phyloP scores from a whole-genome alignment of 805 yeast genomes.

The Ogataea philodendri region DNA sequence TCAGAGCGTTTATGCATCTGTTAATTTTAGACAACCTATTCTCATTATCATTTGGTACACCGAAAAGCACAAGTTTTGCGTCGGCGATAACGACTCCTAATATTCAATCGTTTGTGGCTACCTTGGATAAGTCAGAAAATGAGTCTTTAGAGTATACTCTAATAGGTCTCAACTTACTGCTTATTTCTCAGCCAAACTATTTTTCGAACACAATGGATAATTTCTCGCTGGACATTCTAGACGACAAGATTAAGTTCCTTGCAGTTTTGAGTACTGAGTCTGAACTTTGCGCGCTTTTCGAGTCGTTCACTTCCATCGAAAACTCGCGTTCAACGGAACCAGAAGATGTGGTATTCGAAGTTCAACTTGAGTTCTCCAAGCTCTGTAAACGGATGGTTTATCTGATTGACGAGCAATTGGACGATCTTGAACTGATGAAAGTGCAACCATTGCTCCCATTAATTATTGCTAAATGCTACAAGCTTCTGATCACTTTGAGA shows the following conservation, averaged over 20 bases:
- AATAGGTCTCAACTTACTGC: constrained; percentile 27
- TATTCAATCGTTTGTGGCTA: constrained; percentile 17
- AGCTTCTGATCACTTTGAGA: constrained; percentile 20
- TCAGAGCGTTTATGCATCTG: constrained; percentile 43
- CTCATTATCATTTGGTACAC: constrained; percentile 49
- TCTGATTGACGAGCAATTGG: constrained; percentile 31
- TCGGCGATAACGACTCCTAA: constrained; percentile 22
- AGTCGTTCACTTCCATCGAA: constrained; percentile 7
- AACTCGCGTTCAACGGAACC: constrained; percentile 14
- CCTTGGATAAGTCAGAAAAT: constrained; percentile 13
- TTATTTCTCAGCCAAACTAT: constrained; percentile 20
- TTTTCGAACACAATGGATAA: constrained; percentile 16
- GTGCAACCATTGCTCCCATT: constrained; percentile 29
- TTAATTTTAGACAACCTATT: constrained; percentile 51
- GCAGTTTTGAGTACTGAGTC: constrained; percentile 25
- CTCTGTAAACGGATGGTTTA: constrained; percentile 28
- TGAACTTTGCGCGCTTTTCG: constrained; percentile 21
- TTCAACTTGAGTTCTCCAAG: constrained; percentile 32
- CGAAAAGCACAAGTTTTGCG: constrained; percentile 25
- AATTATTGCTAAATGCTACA: constrained; percentile 28
- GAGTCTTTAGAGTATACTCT: constrained; percentile 23
- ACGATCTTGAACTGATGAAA: constrained; percentile 28
- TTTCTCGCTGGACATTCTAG: constrained; percentile 13
- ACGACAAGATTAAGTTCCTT: constrained; percentile 28
- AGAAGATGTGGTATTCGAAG: constrained; percentile 30